Conservation (phyloP, 495 filamentous ascomycete genomes). For the Parmelia sp. region DNA sequence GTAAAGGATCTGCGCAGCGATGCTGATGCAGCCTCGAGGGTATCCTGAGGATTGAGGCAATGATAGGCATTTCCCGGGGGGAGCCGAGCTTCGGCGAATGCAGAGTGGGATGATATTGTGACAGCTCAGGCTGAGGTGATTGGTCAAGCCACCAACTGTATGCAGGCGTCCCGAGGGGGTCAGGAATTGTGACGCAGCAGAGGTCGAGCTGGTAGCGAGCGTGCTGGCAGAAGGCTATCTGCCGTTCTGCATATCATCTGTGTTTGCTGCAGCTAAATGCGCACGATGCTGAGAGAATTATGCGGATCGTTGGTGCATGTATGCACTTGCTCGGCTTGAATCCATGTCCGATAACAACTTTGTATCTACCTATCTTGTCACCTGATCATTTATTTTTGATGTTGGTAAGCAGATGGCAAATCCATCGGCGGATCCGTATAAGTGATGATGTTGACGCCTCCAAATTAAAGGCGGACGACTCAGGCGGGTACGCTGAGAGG, state of each 20-base stretch:
- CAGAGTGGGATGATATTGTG: not conserved
- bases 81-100: not conserved
- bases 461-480: too few relatives aligned
- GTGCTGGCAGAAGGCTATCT: not conserved
- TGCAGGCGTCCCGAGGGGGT: not conserved
- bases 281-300: not conserved
- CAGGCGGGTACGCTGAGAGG: not conserved
- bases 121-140: not conserved
- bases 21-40: not conserved
- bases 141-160: not conserved
- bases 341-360: not conserved
- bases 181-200: not conserved
- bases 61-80: not conserved
- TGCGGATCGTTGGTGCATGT: not conserved
- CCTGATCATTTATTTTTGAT: not conserved
- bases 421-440: too few relatives aligned
- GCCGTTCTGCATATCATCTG: not conserved
- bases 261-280: not conserved
- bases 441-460: not conserved
- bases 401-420: too few relatives aligned
- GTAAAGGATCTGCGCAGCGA: slow-evolving; percentile 11
- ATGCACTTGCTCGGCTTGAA: not conserved
- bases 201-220: not conserved
- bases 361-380: not conserved
- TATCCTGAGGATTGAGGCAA: not conserved